Base-by-base conservation (phyloP, 1,139 yeast species). In the Candida gigantensis region DNA sequence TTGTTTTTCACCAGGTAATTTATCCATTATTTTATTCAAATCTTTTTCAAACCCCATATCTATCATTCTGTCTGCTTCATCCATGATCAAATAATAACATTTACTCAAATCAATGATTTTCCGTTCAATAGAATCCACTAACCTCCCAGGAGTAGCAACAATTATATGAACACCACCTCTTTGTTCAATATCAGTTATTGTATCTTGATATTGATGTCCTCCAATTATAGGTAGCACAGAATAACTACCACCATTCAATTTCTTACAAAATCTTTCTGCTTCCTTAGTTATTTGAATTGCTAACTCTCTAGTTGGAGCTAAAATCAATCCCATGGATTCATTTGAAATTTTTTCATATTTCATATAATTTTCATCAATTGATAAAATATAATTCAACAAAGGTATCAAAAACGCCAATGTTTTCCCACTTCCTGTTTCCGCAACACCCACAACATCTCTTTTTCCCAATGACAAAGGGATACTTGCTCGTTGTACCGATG, bases 341-440 rank as follows among this genome's bases (percentile, higher is more conserved):
- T 68, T 66, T 26, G 43, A 47, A 33, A 63, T 60, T 21, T 41
- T 32, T 40, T 68, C 74, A 39, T 45, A 58, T 24, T 56, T 45
- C 37, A 68, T 41, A 41, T 61, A 69, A 28, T 70, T 72, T 5
- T 44, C 32, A 35, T 68, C 74, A 6, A 68, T 57, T 2, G 51
- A 44, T 40, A 74, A 46, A 9, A 87, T 64, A 45, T 81, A 82
- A 4, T 79, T 58, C 5, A 88, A 53, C 35, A 88, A 61, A 0
- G 98, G 97, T 2, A 90, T 62, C 18, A 86, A 62, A 58, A 84
- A 92, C 7, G 95, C 85, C 19, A 89, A 68, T 0, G 98, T 92
- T 56, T 92, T 92, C 53, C 97, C 98, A 0, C 96, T 86, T 16
- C 97, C 98, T 0, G 98, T 92, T 49, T 89, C 92, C 0, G 97